These are phyloP conservation scores for Erysimum cheiranthoides DNA, from an alignment of 345 rosid species.

Conservation along the genomic window DNA sequence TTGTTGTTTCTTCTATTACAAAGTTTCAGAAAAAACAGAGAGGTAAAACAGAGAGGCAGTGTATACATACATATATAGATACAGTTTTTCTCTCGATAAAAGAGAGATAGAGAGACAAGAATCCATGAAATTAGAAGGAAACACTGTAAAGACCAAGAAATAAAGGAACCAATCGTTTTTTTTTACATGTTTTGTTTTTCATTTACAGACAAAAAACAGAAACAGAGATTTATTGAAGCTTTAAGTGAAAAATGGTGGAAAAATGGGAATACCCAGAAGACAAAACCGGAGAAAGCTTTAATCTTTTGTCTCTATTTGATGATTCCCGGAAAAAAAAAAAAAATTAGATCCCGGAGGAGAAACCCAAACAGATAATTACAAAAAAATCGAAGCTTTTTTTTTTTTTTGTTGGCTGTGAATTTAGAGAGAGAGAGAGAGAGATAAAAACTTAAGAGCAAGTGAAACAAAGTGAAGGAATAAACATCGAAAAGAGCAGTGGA, in stretches of 20 bases:
- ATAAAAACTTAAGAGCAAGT: conserved; percentile 52
- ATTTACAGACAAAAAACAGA: conserved; percentile 39
- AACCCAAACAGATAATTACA: conserved; percentile 64
- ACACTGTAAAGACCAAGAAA: conserved; percentile 38
- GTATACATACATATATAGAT: not conserved
- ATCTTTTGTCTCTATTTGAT: conserved; percentile 56
- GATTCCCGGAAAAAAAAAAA: conserved; percentile 53
- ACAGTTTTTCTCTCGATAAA: not conserved
- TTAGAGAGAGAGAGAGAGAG: conserved; percentile 11
- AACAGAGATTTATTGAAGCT: conserved; percentile 35
- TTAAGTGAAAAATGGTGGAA: conserved; percentile 7
- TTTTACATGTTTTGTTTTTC: conserved; percentile 25
- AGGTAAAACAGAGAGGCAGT: not conserved
- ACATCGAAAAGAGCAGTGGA: conserved; percentile 91
- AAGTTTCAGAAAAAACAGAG: conserved; percentile 23
- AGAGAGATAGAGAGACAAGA: conserved; percentile 27
- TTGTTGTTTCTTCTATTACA: conserved; percentile 11
- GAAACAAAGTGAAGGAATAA: conserved; percentile 85
- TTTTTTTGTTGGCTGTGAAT: not conserved
- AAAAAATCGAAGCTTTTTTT: conserved; percentile 15
- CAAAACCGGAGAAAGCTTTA: conserved; percentile 57
- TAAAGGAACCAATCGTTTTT: conserved; percentile 31
- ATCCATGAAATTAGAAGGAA: conserved; percentile 35
- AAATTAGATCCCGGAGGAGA: conserved; percentile 34
- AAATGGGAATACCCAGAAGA: conserved; percentile 60